A percentile compares a stretch with the other conserved stretches of the same genome.
Evolutionary conservation across 345 rosid genomes (phyloP).

Genomic region (Draba incana): DNA sequence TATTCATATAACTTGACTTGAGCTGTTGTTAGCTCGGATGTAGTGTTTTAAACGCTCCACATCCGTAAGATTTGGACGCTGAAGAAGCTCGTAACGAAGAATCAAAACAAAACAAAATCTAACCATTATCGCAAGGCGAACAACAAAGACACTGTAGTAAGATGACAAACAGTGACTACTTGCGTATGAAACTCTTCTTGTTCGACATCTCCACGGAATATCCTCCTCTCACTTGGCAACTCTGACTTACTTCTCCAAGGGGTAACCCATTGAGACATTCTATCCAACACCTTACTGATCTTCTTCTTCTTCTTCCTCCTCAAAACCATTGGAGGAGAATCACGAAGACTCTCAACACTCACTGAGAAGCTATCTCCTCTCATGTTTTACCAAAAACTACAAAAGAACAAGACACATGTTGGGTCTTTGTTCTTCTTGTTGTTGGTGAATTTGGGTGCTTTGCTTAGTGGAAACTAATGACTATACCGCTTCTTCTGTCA

Average conservation of each 20-base stretch:
- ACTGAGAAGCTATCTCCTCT: conserved; percentile 33
- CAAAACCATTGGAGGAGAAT: conserved; percentile 39
- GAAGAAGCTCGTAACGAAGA: conserved; percentile 89
- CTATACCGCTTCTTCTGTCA: conserved; percentile 50
- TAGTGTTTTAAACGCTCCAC: conserved; percentile 96
- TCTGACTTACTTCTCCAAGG: conserved; percentile 53
- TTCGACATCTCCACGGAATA: conserved; percentile 70
- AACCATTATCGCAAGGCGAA: conserved; percentile 97
- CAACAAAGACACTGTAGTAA: conserved; percentile 95
- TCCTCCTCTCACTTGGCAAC: conserved; percentile 50
- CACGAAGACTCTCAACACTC: conserved; percentile 40
- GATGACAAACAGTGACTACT: conserved; percentile 79
- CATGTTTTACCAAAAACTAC: conserved; percentile 24
- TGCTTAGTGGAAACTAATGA: conserved; percentile 36
- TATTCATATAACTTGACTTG: conserved; percentile 92
- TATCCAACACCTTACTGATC: conserved; percentile 50
- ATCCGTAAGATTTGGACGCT: conserved; percentile 89
- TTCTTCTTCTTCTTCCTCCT: conserved; percentile 22
- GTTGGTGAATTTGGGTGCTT: conserved; percentile 32
- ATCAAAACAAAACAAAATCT: conserved; percentile 30
- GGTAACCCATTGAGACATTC: conserved; percentile 52
- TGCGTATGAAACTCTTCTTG: conserved; percentile 73
- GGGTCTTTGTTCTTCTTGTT: too few relatives aligned
- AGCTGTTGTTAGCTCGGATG: conserved; percentile 86
- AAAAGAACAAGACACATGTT: conserved; percentile 17